Conservation (phyloP, 1,284 basidiomycete genomes). For the Naganishia liquefaciens region DNA sequence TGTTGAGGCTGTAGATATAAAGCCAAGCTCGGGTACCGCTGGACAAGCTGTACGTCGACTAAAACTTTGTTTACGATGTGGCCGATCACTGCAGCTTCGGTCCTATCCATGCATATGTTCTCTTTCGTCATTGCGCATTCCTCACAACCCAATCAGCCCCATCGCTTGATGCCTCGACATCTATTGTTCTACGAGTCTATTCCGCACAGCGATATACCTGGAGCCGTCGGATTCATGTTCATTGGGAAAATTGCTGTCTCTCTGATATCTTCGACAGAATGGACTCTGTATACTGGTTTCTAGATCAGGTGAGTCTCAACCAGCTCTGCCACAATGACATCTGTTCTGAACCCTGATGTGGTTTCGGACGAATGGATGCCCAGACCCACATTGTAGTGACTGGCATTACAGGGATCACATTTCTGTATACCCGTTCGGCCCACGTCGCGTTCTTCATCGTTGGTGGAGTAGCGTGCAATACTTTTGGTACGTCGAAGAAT, state of each 20-base stretch:
- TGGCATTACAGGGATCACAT: constrained; percentile 59
- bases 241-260: no score
- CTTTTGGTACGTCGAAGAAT: constrained; percentile 46
- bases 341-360: no score
- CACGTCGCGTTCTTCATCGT: constrained; percentile 68
- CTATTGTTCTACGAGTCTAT: no score
- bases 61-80: constrained; percentile 29
- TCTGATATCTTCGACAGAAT: not conserved
- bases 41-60: no score
- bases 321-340: no score
- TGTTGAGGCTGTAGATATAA: not conserved
- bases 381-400: constrained; percentile 61
- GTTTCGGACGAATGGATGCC: not conserved
- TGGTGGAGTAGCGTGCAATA: constrained; percentile 65
- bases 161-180: no score
- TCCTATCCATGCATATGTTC: not conserved
- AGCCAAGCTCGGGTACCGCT: no score
- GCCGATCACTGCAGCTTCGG: not conserved
- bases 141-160: no score
- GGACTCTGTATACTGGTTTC: constrained; percentile 26
- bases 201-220: no score
- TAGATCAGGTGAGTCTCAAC: constrained; percentile 25
- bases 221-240: no score
- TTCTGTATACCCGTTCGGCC: constrained; percentile 68
- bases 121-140: not conserved